phyloP scores from a whole-genome alignment of 129 eudicot genomes.

The Silybum marianum region DNA sequence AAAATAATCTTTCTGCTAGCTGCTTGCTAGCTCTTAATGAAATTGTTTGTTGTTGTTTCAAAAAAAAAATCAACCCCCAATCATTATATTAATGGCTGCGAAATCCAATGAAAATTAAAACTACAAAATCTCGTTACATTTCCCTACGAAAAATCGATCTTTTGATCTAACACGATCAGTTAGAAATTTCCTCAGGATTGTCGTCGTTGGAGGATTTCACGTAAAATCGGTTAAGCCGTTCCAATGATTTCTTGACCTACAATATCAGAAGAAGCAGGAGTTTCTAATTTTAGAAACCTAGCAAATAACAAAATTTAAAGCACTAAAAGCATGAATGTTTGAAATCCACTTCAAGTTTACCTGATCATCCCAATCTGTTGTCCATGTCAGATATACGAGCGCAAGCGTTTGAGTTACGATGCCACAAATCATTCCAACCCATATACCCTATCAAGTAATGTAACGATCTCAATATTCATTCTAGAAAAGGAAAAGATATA shows the following conservation, averaged over 20 bases:
- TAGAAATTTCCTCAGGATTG: constrained; percentile 26
- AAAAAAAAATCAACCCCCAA: constrained; percentile 29
- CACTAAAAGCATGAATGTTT: not conserved
- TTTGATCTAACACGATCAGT: constrained; percentile 3
- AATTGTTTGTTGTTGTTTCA: no score
- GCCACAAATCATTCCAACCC: constrained; percentile 79
- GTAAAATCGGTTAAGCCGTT: constrained; percentile 49
- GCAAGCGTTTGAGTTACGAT: constrained; percentile 45
- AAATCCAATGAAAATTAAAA: constrained; percentile 17
- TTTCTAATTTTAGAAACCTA: not conserved
- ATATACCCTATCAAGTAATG: constrained; percentile 49
- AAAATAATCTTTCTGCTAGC: no score
- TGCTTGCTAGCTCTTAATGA: no score
- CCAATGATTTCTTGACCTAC: constrained; percentile 54
- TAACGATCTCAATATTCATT: not conserved
- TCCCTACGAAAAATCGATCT: not conserved
- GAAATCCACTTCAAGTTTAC: constrained; percentile 26
- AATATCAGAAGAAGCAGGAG: not conserved
- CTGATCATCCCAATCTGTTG: constrained; percentile 68
- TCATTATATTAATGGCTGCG: constrained; percentile 19
- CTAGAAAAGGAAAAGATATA: not conserved
- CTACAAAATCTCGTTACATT: constrained; percentile 30
- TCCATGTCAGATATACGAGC: constrained; percentile 50
- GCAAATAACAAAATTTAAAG: not conserved
- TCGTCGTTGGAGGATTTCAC: constrained; percentile 41